Conservation (phyloP, 352 stramenopile species). For the Globisporangium okanoganense region DNA sequence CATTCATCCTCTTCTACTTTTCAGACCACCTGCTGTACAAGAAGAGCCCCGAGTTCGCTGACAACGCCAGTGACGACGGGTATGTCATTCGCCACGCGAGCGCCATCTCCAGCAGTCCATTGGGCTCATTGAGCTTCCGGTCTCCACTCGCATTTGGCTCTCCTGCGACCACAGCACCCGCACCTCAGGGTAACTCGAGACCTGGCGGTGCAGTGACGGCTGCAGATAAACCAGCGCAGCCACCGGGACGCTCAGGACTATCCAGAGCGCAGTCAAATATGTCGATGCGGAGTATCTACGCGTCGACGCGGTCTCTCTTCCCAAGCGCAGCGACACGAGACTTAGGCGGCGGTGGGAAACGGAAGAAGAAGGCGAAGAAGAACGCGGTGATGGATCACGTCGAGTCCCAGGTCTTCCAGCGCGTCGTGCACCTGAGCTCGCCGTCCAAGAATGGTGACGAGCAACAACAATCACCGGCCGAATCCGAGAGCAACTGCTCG, state of each 20-base stretch:
- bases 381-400: conserved; percentile 42
- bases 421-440: conserved; percentile 18
- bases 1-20: conserved; percentile 39
- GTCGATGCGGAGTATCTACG: conserved; percentile 14
- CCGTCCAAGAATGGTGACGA: conserved; percentile 1
- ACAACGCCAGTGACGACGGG: neutral
- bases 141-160: conserved; percentile 2
- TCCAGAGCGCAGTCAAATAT: neutral
- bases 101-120: too few species aligned
- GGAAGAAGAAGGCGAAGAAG: conserved; percentile 23
- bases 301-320: conserved; percentile 16
- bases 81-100: neutral
- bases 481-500: neutral
- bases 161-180: neutral
- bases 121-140: conserved; percentile 3
- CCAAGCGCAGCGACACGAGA: neutral
- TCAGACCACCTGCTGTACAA: conserved; percentile 11
- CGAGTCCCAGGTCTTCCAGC: conserved; percentile 32
- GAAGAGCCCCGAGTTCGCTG: conserved; percentile 1
- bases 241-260: neutral
- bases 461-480: neutral
- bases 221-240: neutral
- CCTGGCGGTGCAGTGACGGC: neutral
- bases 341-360: neutral
- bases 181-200: neutral